phyloP scores from a whole-genome alignment of 371 early-diverging fungal genomes.

The Mucor sp. region DNA sequence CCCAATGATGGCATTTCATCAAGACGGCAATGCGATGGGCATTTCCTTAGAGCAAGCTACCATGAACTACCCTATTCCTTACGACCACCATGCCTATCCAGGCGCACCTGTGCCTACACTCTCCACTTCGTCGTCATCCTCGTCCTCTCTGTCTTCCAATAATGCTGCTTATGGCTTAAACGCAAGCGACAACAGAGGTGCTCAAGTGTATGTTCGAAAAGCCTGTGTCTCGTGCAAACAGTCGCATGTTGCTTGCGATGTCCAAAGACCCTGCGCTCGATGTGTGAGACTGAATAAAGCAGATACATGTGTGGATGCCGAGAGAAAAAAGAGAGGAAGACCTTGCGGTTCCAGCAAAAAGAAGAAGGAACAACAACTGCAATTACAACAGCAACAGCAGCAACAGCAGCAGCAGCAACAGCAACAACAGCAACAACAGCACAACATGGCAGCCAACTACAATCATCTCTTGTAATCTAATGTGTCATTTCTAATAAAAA shows the following conservation, averaged over 20 bases:
- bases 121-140: slow-evolving; percentile 17
- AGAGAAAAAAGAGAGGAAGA: slow-evolving; percentile 60
- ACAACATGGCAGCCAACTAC: background rate
- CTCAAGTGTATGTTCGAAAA: slow-evolving; percentile 48
- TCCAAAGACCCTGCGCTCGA: slow-evolving; percentile 55
- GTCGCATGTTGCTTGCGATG: slow-evolving; percentile 62
- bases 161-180: background rate
- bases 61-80: slow-evolving; percentile 19
- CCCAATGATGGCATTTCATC: slow-evolving; percentile 24
- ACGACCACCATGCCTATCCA: slow-evolving; percentile 14
- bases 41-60: slow-evolving; percentile 10
- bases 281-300: slow-evolving; percentile 55
- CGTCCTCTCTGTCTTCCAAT: slow-evolving; percentile 15
- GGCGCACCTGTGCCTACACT: slow-evolving; percentile 14
- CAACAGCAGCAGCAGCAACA: slow-evolving; percentile 1
- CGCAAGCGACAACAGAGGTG: slow-evolving; percentile 4
- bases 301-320: slow-evolving; percentile 57
- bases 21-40: slow-evolving; percentile 2
- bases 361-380: slow-evolving; percentile 14
- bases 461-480: background rate
- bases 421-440: background rate
- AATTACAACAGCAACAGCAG: slow-evolving; percentile 3
- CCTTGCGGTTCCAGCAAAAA: slow-evolving; percentile 48
- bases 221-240: slow-evolving; percentile 59
- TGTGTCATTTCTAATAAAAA: background rate